Base-by-base conservation (phyloP, 1,139 yeast species). In the Blastobotrys proliferans region DNA sequence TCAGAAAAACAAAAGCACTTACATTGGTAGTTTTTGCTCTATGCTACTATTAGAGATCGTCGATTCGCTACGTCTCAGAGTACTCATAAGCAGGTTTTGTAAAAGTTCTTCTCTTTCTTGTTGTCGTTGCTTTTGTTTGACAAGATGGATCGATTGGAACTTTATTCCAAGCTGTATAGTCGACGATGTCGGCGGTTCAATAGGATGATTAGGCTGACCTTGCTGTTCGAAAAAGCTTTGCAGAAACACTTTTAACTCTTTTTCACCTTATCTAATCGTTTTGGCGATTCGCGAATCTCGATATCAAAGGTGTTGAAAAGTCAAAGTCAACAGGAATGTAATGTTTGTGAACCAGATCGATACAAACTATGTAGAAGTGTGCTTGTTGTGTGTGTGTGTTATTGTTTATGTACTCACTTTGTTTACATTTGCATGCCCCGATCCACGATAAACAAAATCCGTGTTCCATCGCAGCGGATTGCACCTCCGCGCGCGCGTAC, bases 1-100 rank as follows among this genome's bases (percentile, higher is more conserved):
- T 10, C n/a, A 27, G 30, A 27, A n/a, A 14, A 27, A 16, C 10
- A 14, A 13, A 36, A 14, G 28, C 16, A 36, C 40, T 20, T 47
- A 48, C 51, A 53, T 35, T n/a, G 56, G 56, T 22, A 52, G 22
- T 39, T 51, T 51, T 26, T 38, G 40, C 21, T 42, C 48, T 25
- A 24, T 34, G 17, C n/a, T n/a, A n/a, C n/a, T n/a, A n/a, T 29
- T 19, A 17, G 39, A 22, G 41, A 42, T 42, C 46, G 47, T 38
- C 51, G 53, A 48, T 47, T 42, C 46, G 18, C 41, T 40, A 22
- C 39, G 46, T 35, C 37, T 41, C 28, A n/a, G n/a, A n/a, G 45
- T 34, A 39, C 45, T 46, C 45, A 49, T 47, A 41, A 41, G 35
- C 32, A 36, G 18, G 16, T 35, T 24, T 18, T n/a, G n/a, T n/a